phyloP scores from a whole-genome alignment of 306 rosid species.

The Corylus avellana region DNA sequence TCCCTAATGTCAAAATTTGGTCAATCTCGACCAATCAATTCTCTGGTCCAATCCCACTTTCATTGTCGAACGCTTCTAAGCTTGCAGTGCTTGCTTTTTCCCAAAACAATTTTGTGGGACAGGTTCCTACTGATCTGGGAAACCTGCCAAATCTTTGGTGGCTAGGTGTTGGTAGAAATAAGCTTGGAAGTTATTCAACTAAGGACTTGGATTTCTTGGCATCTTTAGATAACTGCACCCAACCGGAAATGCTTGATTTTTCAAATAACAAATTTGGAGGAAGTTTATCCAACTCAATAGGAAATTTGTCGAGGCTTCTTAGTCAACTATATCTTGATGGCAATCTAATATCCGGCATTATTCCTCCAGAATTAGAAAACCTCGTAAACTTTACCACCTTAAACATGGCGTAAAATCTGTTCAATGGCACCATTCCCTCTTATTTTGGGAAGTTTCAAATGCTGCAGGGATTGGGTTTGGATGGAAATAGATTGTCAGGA shows the following conservation, averaged over 20 bases:
- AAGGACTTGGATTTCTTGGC: slow-evolving; percentile 34
- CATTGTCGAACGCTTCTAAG: slow-evolving; percentile 34
- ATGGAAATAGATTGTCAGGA: slow-evolving; percentile 35
- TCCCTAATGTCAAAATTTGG: too few relatives aligned
- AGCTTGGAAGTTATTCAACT: slow-evolving; percentile 28
- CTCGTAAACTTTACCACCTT: slow-evolving; percentile 10
- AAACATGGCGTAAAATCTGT: not conserved
- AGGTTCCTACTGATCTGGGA: slow-evolving; percentile 24
- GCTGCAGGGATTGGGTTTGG: not conserved
- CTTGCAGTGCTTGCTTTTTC: not conserved
- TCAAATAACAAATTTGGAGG: slow-evolving; percentile 38
- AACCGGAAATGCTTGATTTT: not conserved
- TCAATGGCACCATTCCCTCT: slow-evolving; percentile 31
- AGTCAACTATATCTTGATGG: not conserved
- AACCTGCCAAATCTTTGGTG: slow-evolving; percentile 8
- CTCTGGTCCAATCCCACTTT: slow-evolving; percentile 38
- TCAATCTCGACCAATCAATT: slow-evolving; percentile 23
- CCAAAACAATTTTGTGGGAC: slow-evolving; percentile 7
- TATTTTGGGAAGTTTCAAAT: slow-evolving; percentile 25
- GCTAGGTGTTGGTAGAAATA: not conserved
- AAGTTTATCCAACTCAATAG: slow-evolving; percentile 25
- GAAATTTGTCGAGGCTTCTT: slow-evolving; percentile 17
- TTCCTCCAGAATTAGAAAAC: slow-evolving; percentile 33
- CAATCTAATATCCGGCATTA: slow-evolving; percentile 26
- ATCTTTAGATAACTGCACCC: slow-evolving; percentile 33